Conservation (phyloP, 257 asterid species). For the Nyctanthes arbortristis region DNA sequence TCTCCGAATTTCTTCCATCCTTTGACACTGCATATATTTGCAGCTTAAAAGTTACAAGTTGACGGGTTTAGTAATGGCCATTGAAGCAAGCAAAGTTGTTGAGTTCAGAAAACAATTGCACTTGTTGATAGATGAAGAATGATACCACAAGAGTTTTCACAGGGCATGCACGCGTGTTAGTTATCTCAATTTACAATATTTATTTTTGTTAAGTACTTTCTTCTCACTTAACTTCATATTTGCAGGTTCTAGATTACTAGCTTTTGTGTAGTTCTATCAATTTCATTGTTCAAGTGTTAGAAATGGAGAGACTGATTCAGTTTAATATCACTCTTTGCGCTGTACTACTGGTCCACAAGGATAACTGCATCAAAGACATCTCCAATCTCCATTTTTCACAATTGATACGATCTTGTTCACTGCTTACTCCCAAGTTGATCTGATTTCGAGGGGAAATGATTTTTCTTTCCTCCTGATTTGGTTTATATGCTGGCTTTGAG, state of each 20-base stretch:
- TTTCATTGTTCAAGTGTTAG: background rate
- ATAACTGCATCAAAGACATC: slow-evolving; percentile 4
- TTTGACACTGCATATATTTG: slow-evolving; percentile 16
- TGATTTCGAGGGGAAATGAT: background rate
- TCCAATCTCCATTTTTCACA: background rate
- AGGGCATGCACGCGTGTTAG: slow-evolving; percentile 15
- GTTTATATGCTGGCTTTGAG: slow-evolving; percentile 8
- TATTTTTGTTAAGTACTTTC: slow-evolving; percentile 3
- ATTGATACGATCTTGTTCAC: background rate
- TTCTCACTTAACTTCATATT: slow-evolving; percentile 4
- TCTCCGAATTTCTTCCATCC: slow-evolving; percentile 8
- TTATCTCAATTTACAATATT: background rate
- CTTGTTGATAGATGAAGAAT: slow-evolving; percentile 52
- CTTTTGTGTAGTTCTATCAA: background rate
- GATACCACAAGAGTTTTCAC: slow-evolving; percentile 28
- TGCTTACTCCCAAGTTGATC: slow-evolving; percentile 6
- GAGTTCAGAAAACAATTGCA: slow-evolving; percentile 60
- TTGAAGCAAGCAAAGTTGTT: slow-evolving; percentile 62
- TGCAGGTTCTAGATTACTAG: background rate
- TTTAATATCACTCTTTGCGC: background rate
- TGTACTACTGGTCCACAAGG: slow-evolving; percentile 9
- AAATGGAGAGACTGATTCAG: slow-evolving; percentile 9
- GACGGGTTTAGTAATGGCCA: slow-evolving; percentile 78
- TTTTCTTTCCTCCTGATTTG: slow-evolving; percentile 2
- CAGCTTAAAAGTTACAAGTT: slow-evolving; percentile 73